Conservation (phyloP, 2,329 filamentous ascomycete genomes). For the Alternaria sp. region DNA sequence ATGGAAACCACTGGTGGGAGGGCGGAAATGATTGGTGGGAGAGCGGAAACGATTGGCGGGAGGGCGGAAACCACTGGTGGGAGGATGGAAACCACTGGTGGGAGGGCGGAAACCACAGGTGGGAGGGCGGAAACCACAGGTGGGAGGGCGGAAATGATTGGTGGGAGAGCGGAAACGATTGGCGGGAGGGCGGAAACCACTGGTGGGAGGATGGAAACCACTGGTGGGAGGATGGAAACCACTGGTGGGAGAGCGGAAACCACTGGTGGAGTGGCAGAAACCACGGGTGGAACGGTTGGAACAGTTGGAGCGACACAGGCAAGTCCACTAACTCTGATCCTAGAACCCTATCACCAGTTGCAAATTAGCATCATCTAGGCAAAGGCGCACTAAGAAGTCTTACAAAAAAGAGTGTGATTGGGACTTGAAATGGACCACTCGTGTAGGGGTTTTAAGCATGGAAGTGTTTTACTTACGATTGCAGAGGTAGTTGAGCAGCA, state of each 20-base stretch:
- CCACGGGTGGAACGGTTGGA: not conserved
- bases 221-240: not conserved
- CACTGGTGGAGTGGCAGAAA: not conserved
- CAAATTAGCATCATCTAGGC: too few species aligned
- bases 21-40: not conserved
- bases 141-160: not conserved
- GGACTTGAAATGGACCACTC: too few species aligned
- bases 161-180: not conserved
- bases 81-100: not conserved
- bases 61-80: not conserved
- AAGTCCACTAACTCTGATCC: not conserved
- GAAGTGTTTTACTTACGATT: not conserved
- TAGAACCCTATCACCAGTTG: not conserved
- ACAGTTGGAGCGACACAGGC: not conserved
- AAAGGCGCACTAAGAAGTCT: too few species aligned
- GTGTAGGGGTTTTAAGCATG: too few species aligned
- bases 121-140: not conserved
- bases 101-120: not conserved
- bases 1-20: not conserved
- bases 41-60: not conserved
- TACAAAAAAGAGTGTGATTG: too few species aligned
- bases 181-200: not conserved
- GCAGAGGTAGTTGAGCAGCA: constrained; percentile 1
- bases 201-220: not conserved
- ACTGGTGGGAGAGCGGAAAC: not conserved